phyloP scores from a whole-genome alignment of 495 filamentous ascomycete species.

The Aspergillus baeticus region DNA sequence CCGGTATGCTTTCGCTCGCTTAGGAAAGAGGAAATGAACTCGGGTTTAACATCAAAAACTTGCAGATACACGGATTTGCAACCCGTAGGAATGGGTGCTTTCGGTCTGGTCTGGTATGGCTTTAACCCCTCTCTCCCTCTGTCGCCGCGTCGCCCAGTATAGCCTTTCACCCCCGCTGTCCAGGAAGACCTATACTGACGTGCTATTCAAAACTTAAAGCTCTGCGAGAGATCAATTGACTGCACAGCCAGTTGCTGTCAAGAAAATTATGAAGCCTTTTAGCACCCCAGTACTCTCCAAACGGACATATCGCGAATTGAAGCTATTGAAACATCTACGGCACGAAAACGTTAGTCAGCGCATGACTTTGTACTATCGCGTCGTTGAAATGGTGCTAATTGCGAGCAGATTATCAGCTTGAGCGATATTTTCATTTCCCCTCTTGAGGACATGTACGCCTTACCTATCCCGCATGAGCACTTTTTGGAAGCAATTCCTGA shows the following conservation, averaged over 20 bases:
- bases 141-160: slow-evolving; percentile 7
- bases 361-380: neutral
- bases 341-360: slow-evolving; percentile 81
- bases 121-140: slow-evolving; percentile 18
- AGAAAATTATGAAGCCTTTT: slow-evolving; percentile 99
- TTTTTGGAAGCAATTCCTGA: slow-evolving; percentile 4
- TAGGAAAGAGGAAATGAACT: neutral
- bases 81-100: slow-evolving; percentile 98
- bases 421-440: slow-evolving; percentile 99
- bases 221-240: slow-evolving; percentile 98
- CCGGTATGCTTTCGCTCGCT: slow-evolving; percentile 61
- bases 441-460: slow-evolving; percentile 89
- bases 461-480: slow-evolving; percentile 3
- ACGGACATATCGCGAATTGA: slow-evolving; percentile 94
- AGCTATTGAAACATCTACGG: slow-evolving; percentile 91
- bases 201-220: slow-evolving; percentile 43
- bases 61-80: slow-evolving; percentile 93
- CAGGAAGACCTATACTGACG: slow-evolving; percentile 1
- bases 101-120: slow-evolving; percentile 92
- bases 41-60: neutral
- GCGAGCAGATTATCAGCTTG: slow-evolving; percentile 82
- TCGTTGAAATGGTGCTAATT: slow-evolving; percentile 17
- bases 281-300: slow-evolving; percentile 97
- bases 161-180: neutral
- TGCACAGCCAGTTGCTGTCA: slow-evolving; percentile 90